Base-by-base conservation (phyloP, 2,329 filamentous ascomycete genomes). In the Clonostachys rhizophaga region DNA sequence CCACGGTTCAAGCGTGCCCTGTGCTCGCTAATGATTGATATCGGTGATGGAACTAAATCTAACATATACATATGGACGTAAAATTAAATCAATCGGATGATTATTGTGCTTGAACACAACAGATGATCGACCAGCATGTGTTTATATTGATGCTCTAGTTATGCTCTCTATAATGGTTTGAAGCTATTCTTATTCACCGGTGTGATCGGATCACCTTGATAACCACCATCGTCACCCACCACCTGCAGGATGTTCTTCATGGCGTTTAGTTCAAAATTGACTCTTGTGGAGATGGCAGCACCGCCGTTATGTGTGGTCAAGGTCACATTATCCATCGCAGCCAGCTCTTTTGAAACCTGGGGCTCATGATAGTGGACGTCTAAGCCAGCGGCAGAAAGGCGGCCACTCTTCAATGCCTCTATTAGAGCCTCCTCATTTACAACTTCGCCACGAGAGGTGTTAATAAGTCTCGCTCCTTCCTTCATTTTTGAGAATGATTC, bases 331-430 rank as follows among this genome's bases (percentile, higher is more conserved):
- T 65, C 59, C 63, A 70, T 68, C 1, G 51, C 56, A 3, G 64
- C 66, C 20, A 71, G 50, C 42, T 56, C 59, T 48, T 56, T 58
- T 5, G 56, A 58, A 7, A 82, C 72, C 47, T 68, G 53, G 1
- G 78, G 78, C 56, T 82, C 78, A 42, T 74, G 55, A 6, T 72
- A 71, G 58, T 80, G 74, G 12, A 81, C 78, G 54, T 81, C 79
- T 12, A 81, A 54, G 0, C 72, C 78, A 1, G 72, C 77, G 3
- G 70, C 68, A 0, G 59, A 59, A 2, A 81, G 39, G 6, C 66
- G 66, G 0, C 75, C 75, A 5, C 58, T 64, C 46, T 75, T 67
- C 37, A 81, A 52, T 1, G 73, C 76, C 6, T 56, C 55, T 2
- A 75, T 60, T 24, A 81, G 54, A 5, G 71, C 75, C 2, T 68